Base-by-base conservation (phyloP, 1,284 basidiomycete genomes). In the Cryptococcus jaspeensis region DNA sequence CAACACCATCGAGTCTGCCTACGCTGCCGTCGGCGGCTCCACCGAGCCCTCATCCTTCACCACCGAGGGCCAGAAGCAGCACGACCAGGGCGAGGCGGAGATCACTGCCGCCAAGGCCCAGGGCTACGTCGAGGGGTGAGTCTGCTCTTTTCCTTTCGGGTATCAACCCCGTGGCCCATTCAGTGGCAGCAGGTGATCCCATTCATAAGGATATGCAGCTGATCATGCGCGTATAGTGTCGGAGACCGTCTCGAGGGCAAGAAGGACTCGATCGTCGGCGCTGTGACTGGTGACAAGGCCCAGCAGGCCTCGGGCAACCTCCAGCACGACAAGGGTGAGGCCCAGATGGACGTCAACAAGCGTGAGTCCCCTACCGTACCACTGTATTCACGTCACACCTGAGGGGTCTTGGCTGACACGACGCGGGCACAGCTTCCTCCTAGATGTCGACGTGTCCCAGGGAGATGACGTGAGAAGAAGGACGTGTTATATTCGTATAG, bases 241-340 rank as follows among this genome's bases (percentile, higher is more conserved):
- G 55, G 77, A 7, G 87, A 89, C 71, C 82, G 83, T 55, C 40
- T 85, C 20, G 74, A 74, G 42, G 88, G 87, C 54, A 88, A 87
- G 79, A 84, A 84, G 63, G 85, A 88, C 64, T 78, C 83, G 22
- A 76, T 89, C 32, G 80, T 85, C 37, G 87, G 74, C 28, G 84
- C 87, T 5, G 61, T 87, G 39, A 83, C 80, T 15, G 87, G 86
- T 38, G 87, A 89, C 74, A 83, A 84, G 68, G 56, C 79, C 36
- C 83, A 88, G 72, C 81, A 89, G 71, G 66, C 73, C 23, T 50
- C 78, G 18, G 87, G 87, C 81, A 65, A 72, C 80, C 65, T 55
- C 23, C 71, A 73, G 64, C 80, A 86, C 22, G 84, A 85, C 69
- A 86, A 85, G 69, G 87, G 87, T 22, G 52, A 62, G 38, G 62